These are phyloP conservation scores for Paracoccidioides lutzii DNA, from an alignment of 2,329 filamentous ascomycete genomes.

Conservation along the genomic window DNA sequence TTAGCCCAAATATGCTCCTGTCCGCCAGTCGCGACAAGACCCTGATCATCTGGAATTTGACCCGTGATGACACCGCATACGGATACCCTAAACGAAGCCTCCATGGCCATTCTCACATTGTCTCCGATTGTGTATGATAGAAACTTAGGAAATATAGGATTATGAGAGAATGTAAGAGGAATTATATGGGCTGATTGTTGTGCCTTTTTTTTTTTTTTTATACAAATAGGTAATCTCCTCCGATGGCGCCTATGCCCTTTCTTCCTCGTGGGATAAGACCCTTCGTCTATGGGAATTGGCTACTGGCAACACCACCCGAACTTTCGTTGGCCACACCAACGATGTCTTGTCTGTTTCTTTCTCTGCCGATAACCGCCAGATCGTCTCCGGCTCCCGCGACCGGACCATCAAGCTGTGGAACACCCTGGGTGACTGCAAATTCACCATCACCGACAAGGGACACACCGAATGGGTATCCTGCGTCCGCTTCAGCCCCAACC, in stretches of 20 bases:
- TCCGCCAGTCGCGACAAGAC: conserved; percentile 96
- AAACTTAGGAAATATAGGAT: conserved; percentile 12
- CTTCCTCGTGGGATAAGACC: conserved; percentile 99
- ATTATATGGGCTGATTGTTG: neutral
- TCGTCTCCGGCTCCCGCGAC: conserved; percentile 97
- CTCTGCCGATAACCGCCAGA: conserved; percentile 99
- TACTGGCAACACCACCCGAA: conserved; percentile 90
- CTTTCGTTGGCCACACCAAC: conserved; percentile 98
- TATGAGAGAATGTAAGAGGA: conserved; percentile 2
- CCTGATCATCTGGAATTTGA: conserved; percentile 99
- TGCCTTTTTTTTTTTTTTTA: conserved; percentile 16
- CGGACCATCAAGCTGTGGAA: conserved; percentile 99
- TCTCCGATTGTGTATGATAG: conserved; percentile 85
- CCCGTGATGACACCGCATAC: conserved; percentile 95
- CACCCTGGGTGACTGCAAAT: conserved; percentile 99
- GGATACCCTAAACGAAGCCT: conserved; percentile 99
- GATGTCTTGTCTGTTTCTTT: conserved; percentile 99
- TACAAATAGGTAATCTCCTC: conserved; percentile 81
- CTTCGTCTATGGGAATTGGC: conserved; percentile 98
- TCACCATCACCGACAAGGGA: conserved; percentile 99
- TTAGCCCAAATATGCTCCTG: conserved; percentile 96
- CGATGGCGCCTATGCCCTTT: conserved; percentile 97
- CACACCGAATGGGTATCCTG: conserved; percentile 99
- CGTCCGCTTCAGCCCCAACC: conserved; percentile 99
- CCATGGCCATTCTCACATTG: conserved; percentile 98